Evolutionary conservation across 139 green algal genomes (phyloP).

Genomic region (Choricystis sp.): DNA sequence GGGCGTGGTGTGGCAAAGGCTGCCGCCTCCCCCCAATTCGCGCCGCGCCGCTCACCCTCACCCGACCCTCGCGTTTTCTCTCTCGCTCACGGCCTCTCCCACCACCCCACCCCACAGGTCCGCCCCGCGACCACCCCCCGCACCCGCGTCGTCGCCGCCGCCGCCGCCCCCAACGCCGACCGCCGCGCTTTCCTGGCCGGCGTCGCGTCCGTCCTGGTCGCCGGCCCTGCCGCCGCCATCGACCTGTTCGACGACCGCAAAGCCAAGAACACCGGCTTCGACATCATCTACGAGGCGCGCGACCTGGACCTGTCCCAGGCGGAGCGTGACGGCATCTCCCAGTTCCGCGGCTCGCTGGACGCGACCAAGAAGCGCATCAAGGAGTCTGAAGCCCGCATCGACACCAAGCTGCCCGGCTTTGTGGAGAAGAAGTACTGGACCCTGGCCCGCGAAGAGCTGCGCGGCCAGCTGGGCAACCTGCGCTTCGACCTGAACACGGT

Average conservation of each 20-base stretch:
- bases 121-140: too few relatives aligned
- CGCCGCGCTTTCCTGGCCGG: conserved; percentile 57
- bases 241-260: conserved; percentile 69
- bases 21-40: too few relatives aligned
- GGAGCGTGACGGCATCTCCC: conserved; percentile 50
- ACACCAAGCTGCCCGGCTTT: conserved; percentile 37
- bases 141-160: too few relatives aligned
- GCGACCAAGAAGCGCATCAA: conserved; percentile 54
- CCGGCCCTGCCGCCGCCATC: conserved; percentile 30
- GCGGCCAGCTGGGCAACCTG: conserved; percentile 67
- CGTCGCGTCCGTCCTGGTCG: conserved; percentile 27
- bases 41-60: too few relatives aligned
- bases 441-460: conserved; percentile 66
- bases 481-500: conserved; percentile 79
- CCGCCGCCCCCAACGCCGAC: too few relatives aligned
- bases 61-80: too few relatives aligned
- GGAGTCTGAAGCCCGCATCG: conserved; percentile 55
- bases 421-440: conserved; percentile 85
- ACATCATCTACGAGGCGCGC: conserved; percentile 89
- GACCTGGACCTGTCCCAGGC: conserved; percentile 63
- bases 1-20: too few relatives aligned
- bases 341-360: conserved; percentile 35
- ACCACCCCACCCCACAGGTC: too few relatives aligned
- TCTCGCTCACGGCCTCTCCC: too few relatives aligned
- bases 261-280: conserved; percentile 39